These are phyloP conservation scores for Heliosperma pusillum DNA, from an alignment of 148 eudicot species.

Conservation along the genomic window DNA sequence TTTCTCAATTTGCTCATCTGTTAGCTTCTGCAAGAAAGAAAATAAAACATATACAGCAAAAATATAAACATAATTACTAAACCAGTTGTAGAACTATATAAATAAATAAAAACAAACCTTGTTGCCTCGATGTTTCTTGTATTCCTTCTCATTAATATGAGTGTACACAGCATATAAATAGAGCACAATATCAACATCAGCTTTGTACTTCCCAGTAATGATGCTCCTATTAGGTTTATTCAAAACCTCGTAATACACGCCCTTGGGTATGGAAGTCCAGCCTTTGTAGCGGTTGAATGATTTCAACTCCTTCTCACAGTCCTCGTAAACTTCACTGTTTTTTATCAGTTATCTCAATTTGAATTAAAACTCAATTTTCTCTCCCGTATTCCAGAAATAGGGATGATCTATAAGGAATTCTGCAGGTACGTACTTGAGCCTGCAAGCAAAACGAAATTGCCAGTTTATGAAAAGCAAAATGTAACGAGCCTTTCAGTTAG, in stretches of 20 bases:
- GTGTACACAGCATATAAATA: constrained; percentile 4
- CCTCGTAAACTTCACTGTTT: not conserved
- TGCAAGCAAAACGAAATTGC: too few species aligned
- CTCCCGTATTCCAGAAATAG: constrained; percentile 6
- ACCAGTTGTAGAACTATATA: not conserved
- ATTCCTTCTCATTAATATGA: constrained; percentile 7
- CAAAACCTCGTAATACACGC: not conserved
- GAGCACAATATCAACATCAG: not conserved
- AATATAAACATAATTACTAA: not conserved
- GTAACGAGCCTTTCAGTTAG: not conserved
- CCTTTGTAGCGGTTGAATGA: too few species aligned
- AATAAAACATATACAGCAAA: not conserved
- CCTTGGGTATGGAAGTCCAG: not conserved
- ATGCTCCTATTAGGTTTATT: not conserved
- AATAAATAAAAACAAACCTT: not conserved
- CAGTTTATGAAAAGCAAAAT: too few species aligned
- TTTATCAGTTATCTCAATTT: constrained; percentile 1
- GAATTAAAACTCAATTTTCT: not conserved
- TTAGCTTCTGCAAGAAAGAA: constrained; percentile 1
- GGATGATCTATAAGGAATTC: constrained; percentile 1
- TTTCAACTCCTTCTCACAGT: not conserved
- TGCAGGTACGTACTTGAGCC: not conserved
- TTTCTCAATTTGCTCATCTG: constrained; percentile 8
- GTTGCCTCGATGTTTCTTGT: not conserved
- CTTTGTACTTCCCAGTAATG: too few species aligned